phyloP scores from a whole-genome alignment of 768 basidiomycete species.

The Clitopilus hobsonii region DNA sequence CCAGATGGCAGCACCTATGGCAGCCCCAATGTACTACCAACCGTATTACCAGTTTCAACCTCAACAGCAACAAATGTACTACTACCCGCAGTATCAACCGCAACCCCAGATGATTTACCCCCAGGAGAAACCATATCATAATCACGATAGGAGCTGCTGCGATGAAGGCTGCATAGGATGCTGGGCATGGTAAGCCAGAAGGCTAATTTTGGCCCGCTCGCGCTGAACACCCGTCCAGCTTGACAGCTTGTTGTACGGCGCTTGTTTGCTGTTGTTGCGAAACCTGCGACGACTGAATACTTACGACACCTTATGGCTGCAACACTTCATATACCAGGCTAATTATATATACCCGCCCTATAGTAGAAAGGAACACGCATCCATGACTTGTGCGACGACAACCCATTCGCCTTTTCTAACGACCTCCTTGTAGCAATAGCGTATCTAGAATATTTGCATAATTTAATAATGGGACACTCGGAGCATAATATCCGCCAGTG shows the following conservation, averaged over 20 bases:
- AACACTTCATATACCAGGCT: background rate
- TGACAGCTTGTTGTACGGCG: background rate
- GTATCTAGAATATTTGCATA: too few species aligned
- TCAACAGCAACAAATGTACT: background rate
- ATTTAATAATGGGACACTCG: too few species aligned
- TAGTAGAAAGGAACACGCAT: too few species aligned
- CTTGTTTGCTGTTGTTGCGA: background rate
- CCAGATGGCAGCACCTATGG: background rate
- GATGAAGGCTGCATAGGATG: background rate
- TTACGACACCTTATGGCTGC: background rate
- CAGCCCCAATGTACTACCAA: background rate
- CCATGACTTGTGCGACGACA: too few species aligned
- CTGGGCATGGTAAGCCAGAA: background rate
- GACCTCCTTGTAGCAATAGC: too few species aligned
- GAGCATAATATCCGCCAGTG: too few species aligned
- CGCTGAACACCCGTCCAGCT: background rate
- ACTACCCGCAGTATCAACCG: background rate
- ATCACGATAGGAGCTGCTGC: background rate
- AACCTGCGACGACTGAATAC: background rate
- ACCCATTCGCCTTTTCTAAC: too few species aligned
- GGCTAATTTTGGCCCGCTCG: background rate
- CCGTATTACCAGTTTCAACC: background rate
- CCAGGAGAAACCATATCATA: background rate
- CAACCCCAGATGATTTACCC: background rate
- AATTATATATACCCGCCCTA: background rate